A percentile compares a stretch with the other conserved stretches of the same genome.
phyloP scores from a whole-genome alignment of 495 filamentous ascomycete genomes.

The Hamigera avellanea region DNA sequence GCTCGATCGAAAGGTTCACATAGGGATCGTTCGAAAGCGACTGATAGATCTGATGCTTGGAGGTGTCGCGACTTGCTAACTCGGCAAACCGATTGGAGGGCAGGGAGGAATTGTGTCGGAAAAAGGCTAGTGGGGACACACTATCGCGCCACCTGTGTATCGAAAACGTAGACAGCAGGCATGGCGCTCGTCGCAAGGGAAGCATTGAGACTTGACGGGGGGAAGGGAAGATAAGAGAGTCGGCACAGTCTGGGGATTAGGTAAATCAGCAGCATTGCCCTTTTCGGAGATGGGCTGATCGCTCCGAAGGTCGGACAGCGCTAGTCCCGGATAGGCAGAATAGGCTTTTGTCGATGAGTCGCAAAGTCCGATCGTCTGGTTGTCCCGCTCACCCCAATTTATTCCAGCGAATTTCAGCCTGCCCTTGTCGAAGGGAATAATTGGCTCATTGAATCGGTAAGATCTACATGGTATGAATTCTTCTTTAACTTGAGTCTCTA shows the following conservation, averaged over 20 bases:
- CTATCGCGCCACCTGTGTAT: slow-evolving; percentile 6
- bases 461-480: too few species aligned
- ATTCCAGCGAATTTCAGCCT: too few species aligned
- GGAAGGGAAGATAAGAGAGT: slow-evolving; percentile 13
- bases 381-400: too few species aligned
- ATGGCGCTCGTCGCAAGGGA: slow-evolving; percentile 4
- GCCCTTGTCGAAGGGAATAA: too few species aligned
- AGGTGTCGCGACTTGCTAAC: slow-evolving; percentile 26
- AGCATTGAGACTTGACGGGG: slow-evolving; percentile 1
- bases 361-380: too few species aligned
- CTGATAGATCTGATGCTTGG: slow-evolving; percentile 61
- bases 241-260: slow-evolving; percentile 9
- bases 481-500: too few species aligned
- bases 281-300: too few species aligned
- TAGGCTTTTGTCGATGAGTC: slow-evolving; percentile 11
- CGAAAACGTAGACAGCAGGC: background rate
- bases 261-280: too few species aligned
- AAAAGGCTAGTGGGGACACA: background rate
- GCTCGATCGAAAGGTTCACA: slow-evolving; percentile 91
- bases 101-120: slow-evolving; percentile 25
- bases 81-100: slow-evolving; percentile 28
- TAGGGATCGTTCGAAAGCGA: slow-evolving; percentile 67
- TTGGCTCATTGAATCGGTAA: too few species aligned
- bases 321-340: slow-evolving; percentile 21
- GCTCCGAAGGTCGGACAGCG: slow-evolving; percentile 19